Evolutionary conservation across 148 eudicot species (phyloP).

Genomic region (Cornus suecica): DNA sequence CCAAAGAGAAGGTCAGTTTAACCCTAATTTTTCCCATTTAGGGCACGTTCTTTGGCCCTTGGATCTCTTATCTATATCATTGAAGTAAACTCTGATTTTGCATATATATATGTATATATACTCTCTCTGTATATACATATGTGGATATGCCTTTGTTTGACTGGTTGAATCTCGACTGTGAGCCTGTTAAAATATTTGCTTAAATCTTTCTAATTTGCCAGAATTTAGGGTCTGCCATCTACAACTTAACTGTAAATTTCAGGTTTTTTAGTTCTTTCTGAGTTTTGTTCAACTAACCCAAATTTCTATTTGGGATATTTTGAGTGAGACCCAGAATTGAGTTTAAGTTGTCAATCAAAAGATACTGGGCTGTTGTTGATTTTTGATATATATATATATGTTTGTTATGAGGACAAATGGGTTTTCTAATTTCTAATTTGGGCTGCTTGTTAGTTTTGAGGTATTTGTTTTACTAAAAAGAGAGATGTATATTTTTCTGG

Average conservation of each 20-base stretch:
- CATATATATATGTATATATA: background rate
- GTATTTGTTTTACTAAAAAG: no score
- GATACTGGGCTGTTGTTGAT: no score
- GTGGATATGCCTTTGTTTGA: background rate
- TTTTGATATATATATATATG: no score
- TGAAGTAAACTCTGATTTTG: background rate
- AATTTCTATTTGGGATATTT: background rate
- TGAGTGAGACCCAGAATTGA: background rate
- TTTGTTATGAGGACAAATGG: background rate
- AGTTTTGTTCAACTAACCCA: background rate
- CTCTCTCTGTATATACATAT: background rate
- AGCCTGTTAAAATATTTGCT: background rate
- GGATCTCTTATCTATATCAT: background rate
- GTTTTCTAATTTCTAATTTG: background rate
- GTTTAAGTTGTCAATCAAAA: no score
- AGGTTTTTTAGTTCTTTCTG: background rate
- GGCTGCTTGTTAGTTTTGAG: no score
- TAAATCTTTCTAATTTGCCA: background rate
- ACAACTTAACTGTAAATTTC: background rate
- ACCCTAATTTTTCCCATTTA: background rate
- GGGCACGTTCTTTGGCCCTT: background rate
- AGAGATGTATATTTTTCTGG: no score
- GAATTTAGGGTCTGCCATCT: background rate
- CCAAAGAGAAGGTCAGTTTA: constrained; percentile 5
- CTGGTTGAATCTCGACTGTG: background rate